phyloP scores from a whole-genome alignment of 2,329 filamentous ascomycete species.

The Phaeoacremonium minimum region DNA sequence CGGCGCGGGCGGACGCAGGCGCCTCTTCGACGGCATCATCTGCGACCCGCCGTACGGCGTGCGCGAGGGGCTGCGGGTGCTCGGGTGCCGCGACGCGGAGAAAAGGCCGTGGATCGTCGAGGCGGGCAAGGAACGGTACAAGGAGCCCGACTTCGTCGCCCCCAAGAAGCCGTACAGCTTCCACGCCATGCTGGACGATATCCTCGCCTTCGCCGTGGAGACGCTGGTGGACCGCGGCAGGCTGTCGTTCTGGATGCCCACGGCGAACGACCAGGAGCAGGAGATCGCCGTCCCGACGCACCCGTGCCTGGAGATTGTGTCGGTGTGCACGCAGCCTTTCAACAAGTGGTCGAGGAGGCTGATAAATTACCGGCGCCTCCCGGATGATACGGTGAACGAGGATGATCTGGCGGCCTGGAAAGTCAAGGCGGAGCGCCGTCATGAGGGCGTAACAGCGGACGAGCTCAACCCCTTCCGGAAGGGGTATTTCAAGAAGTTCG shows the following conservation, averaged over 20 bases:
- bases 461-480: slow-evolving; percentile 58
- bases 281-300: slow-evolving; percentile 76
- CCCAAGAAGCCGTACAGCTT: slow-evolving; percentile 94
- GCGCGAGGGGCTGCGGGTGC: slow-evolving; percentile 82
- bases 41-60: slow-evolving; percentile 97
- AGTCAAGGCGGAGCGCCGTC: slow-evolving; percentile 17
- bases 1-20: slow-evolving; percentile 14
- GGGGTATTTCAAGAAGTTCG: slow-evolving; percentile 54
- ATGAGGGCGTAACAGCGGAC: slow-evolving; percentile 46
- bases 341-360: slow-evolving; percentile 89
- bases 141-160: slow-evolving; percentile 67
- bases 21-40: slow-evolving; percentile 81
- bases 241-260: slow-evolving; percentile 96
- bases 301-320: slow-evolving; percentile 67
- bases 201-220: slow-evolving; percentile 74
- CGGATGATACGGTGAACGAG: slow-evolving; percentile 50
- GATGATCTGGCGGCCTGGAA: slow-evolving; percentile 30
- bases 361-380: slow-evolving; percentile 75
- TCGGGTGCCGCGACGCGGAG: slow-evolving; percentile 69
- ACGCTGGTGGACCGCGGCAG: slow-evolving; percentile 76
- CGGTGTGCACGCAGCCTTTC: slow-evolving; percentile 79
- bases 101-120: slow-evolving; percentile 58
- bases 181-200: slow-evolving; percentile 82
- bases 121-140: slow-evolving; percentile 50
- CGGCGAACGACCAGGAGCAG: slow-evolving; percentile 72